phyloP scores from a whole-genome alignment of 495 filamentous ascomycete genomes.

The Tuber melanosporum region DNA sequence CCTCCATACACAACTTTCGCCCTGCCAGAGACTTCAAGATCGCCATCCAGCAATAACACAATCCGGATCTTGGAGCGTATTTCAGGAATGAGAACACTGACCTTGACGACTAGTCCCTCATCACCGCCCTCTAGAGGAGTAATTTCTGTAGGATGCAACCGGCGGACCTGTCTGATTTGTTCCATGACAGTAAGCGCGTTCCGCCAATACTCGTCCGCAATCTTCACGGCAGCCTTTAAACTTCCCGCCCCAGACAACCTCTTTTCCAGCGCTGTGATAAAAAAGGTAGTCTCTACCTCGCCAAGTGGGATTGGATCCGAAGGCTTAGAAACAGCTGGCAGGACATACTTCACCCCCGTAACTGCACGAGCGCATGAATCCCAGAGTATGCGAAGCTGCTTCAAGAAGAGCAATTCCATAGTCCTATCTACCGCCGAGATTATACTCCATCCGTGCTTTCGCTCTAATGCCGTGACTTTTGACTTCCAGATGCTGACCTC shows the following conservation, averaged over 20 bases:
- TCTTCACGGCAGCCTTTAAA: constrained; percentile 51
- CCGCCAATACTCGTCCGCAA: constrained; percentile 57
- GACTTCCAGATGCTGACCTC: constrained; percentile 52
- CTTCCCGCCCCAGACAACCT: constrained; percentile 40
- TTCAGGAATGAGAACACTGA: constrained; percentile 31
- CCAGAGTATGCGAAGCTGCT: constrained; percentile 51
- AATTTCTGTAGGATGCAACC: constrained; percentile 16
- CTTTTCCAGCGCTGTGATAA: constrained; percentile 52
- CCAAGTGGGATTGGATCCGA: constrained; percentile 45
- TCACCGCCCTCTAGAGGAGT: background rate
- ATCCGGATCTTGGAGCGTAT: constrained; percentile 28
- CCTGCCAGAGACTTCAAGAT: constrained; percentile 11
- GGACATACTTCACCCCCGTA: constrained; percentile 54
- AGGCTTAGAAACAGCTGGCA: constrained; percentile 49
- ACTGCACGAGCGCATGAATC: constrained; percentile 38
- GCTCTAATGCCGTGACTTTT: constrained; percentile 59
- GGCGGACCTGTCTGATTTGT: constrained; percentile 47
- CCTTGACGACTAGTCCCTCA: constrained; percentile 7
- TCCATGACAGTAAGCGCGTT: constrained; percentile 50
- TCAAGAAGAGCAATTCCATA: constrained; percentile 71
- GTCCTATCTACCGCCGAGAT: constrained; percentile 56
- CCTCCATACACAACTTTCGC: constrained; percentile 30
- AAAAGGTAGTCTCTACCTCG: constrained; percentile 57
- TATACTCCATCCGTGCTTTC: constrained; percentile 68
- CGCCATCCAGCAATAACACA: constrained; percentile 13